A percentile compares a stretch with the other conserved stretches of the same genome.
phyloP scores from a whole-genome alignment of 2,329 filamentous ascomycete species.

The Myriosclerotinia curreyana region DNA sequence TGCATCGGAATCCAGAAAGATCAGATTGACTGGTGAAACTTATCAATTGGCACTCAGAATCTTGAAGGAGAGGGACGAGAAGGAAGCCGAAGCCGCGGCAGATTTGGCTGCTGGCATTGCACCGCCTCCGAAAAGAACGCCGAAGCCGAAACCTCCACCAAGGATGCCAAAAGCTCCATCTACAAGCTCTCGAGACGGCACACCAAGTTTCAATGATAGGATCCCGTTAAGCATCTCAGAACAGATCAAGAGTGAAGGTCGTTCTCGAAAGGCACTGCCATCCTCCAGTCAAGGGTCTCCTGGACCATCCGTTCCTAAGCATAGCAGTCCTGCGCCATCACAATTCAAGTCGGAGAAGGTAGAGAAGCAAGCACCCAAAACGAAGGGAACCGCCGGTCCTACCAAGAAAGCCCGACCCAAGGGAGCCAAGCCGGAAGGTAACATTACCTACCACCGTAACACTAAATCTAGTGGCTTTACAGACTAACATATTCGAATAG shows the following conservation, averaged over 20 bases:
- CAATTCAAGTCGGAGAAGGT: slow-evolving; percentile 25
- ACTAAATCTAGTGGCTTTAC: not conserved
- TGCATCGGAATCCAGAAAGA: slow-evolving; percentile 33
- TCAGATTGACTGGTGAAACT: slow-evolving; percentile 32
- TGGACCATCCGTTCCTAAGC: slow-evolving; percentile 29
- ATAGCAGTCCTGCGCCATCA: slow-evolving; percentile 26
- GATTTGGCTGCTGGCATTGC: slow-evolving; percentile 14
- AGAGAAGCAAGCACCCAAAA: slow-evolving; percentile 31
- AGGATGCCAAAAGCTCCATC: slow-evolving; percentile 31
- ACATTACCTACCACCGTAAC: not conserved
- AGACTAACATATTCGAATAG: slow-evolving; percentile 5
- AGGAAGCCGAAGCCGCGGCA: slow-evolving; percentile 30
- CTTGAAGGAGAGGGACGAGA: slow-evolving; percentile 30
- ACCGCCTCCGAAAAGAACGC: slow-evolving; percentile 8
- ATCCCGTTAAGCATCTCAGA: slow-evolving; percentile 36
- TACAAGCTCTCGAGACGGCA: slow-evolving; percentile 30
- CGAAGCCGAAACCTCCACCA: slow-evolving; percentile 24
- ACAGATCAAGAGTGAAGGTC: slow-evolving; percentile 37
- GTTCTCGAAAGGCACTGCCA: slow-evolving; percentile 31
- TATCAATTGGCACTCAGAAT: slow-evolving; percentile 32
- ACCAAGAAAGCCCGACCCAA: slow-evolving; percentile 30
- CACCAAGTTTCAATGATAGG: slow-evolving; percentile 25
- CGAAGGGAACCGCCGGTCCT: slow-evolving; percentile 33
- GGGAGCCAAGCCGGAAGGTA: slow-evolving; percentile 31
- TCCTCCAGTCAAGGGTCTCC: slow-evolving; percentile 35